Conservation (phyloP, 345 rosid genomes). For the Gossypium anomalum region DNA sequence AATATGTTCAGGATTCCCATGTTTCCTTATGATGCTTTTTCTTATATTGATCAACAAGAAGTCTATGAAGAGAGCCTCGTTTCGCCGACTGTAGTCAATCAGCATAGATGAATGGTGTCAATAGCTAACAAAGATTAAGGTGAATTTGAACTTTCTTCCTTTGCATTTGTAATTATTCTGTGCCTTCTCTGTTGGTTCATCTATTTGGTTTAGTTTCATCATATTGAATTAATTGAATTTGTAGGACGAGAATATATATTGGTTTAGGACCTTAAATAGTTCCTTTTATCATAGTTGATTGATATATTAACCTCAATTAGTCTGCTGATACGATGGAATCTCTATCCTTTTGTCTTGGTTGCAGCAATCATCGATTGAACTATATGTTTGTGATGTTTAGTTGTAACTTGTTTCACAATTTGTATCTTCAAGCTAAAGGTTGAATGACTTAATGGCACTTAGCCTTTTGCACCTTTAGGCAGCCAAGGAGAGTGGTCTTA, state of each 20-base stretch:
- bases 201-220: slow-evolving; percentile 3
- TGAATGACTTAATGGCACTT: background rate
- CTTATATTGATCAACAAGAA: background rate
- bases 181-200: background rate
- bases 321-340: background rate
- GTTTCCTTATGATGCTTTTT: background rate
- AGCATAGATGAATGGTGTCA: background rate
- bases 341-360: background rate
- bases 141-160: background rate
- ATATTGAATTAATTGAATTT: background rate
- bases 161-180: background rate
- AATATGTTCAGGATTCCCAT: background rate
- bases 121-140: background rate
- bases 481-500: background rate
- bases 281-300: background rate
- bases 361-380: background rate
- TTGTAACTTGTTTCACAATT: background rate
- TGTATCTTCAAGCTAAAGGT: background rate
- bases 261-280: background rate
- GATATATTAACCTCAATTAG: background rate
- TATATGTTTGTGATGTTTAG: background rate
- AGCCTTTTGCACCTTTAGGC: background rate
- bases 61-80: slow-evolving; percentile 13
- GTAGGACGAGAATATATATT: background rate
- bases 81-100: background rate